These are phyloP conservation scores for Vachellia pachyceras DNA, from an alignment of 306 rosid species.

Conservation along the genomic window DNA sequence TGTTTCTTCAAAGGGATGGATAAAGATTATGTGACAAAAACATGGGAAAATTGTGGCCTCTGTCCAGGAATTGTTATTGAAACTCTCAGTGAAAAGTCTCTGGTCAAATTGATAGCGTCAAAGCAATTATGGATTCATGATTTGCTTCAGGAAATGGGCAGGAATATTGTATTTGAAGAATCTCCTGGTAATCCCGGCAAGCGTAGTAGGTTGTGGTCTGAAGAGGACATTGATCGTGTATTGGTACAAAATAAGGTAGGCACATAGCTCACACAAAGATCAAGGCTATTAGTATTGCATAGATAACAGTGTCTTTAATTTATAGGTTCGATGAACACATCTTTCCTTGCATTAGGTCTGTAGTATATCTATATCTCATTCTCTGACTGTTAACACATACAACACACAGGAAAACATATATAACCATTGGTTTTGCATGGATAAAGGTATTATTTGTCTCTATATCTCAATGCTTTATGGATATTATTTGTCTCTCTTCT, in stretches of 20 bases:
- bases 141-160: slow-evolving; percentile 21
- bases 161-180: slow-evolving; percentile 28
- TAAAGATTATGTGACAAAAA: background rate
- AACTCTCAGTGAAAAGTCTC: slow-evolving; percentile 37
- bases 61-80: background rate
- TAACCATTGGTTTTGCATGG: background rate
- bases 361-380: too few species aligned
- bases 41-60: background rate
- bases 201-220: slow-evolving; percentile 38
- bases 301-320: background rate
- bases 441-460: background rate
- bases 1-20: slow-evolving; percentile 6
- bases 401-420: too few species aligned
- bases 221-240: slow-evolving; percentile 26
- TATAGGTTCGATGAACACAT: background rate
- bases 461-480: background rate
- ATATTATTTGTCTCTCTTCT: background rate
- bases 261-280: background rate
- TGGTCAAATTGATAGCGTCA: background rate
- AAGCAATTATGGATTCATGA: slow-evolving; percentile 35
- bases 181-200: background rate
- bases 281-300: background rate
- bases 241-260: slow-evolving; percentile 28
- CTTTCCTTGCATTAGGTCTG: too few species aligned
- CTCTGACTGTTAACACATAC: too few species aligned